A percentile compares a stretch with the other conserved stretches of the same genome.
phyloP scores from a whole-genome alignment of 1,139 yeast species.

The Debaryomycetaceae sp. region DNA sequence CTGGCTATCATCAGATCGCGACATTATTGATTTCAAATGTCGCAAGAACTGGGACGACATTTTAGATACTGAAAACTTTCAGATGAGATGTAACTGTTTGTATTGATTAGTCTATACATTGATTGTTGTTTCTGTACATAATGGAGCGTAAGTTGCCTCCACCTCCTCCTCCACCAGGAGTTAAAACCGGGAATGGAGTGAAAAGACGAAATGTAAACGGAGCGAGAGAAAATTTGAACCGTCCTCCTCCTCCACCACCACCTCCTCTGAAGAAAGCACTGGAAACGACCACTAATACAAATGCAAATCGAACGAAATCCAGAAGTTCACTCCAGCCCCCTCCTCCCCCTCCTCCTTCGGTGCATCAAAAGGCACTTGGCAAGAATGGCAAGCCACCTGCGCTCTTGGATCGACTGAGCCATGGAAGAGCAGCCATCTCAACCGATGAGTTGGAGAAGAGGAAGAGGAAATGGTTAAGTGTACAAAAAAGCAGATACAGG shows the following conservation, averaged over 20 bases:
- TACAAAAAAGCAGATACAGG: slow-evolving; percentile 56
- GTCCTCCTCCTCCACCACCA: slow-evolving; percentile 17
- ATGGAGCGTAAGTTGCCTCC: slow-evolving; percentile 30
- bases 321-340: slow-evolving; percentile 12
- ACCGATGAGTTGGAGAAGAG: slow-evolving; percentile 33
- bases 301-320: slow-evolving; percentile 2
- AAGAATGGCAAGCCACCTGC: slow-evolving; percentile 1
- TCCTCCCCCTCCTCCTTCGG: slow-evolving; percentile 11
- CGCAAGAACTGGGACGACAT: slow-evolving; percentile 1
- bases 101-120: not conserved
- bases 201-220: slow-evolving; percentile 4
- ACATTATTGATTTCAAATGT: slow-evolving; percentile 1
- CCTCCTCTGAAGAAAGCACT: slow-evolving; percentile 7
- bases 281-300: slow-evolving; percentile 7
- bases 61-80: not conserved
- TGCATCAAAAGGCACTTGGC: not conserved
- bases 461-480: slow-evolving; percentile 60
- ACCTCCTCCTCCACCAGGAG: slow-evolving; percentile 28
- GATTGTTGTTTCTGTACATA: not conserved
- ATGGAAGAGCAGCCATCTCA: slow-evolving; percentile 1
- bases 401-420: slow-evolving; percentile 4
- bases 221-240: slow-evolving; percentile 6
- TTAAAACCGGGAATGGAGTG: slow-evolving; percentile 4
- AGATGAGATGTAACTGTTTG: not conserved
- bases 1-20: not conserved